Evolutionary conservation across 768 basidiomycete genomes (phyloP), one percentile per base, ranked within the genome.

Genomic region (Phylloporus sp.): DNA sequence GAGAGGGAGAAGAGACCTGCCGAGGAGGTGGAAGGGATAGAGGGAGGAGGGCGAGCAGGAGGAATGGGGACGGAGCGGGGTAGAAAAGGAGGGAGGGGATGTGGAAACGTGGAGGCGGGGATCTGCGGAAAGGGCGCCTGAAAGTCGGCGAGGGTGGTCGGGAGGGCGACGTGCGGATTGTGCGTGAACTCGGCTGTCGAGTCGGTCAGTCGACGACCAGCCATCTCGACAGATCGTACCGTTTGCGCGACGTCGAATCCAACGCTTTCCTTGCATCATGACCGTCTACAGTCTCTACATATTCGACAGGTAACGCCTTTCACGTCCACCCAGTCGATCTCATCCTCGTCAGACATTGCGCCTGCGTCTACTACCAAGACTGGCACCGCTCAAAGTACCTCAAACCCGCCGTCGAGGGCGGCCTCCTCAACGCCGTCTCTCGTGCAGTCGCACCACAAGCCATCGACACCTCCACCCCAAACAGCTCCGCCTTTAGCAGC

Each of bases 201-300:
- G 3, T 2, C 26, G 31, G 50, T 54, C 43, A 48, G 33, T 42
- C 33, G 9, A 43, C 1, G 35, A 45, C 23, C 6, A n/a, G 14
- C 22, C 28, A n/a, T 33, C 10, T 27, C 31, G 44, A 39, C 20
- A 33, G 23, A 20, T 65, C 75, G 42, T 38, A 88, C 88, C 81
- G 44, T 90, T 90, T 55, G 89, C 86, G 57, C 80, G 86, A 17
- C 89, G 76, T 53, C 86, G 69, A 5, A 80, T 65, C 82, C 82
- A 87, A 27, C 86, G 82, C 64, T 86, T 90, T 28, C 89, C 89
- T 52, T 87, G 84, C 41, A 79, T 82, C 40, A 92, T 92, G 90
- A 92, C 90, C 20, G 90, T 96, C 58, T 80, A 83, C 70, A 91
- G 91, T 53, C 72, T 98, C 36, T 97, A 97, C 74, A 85, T 98